A percentile compares a stretch with the other conserved stretches of the same genome.
phyloP scores from a whole-genome alignment of 768 basidiomycete genomes.

The Pulveroboletus sp. region DNA sequence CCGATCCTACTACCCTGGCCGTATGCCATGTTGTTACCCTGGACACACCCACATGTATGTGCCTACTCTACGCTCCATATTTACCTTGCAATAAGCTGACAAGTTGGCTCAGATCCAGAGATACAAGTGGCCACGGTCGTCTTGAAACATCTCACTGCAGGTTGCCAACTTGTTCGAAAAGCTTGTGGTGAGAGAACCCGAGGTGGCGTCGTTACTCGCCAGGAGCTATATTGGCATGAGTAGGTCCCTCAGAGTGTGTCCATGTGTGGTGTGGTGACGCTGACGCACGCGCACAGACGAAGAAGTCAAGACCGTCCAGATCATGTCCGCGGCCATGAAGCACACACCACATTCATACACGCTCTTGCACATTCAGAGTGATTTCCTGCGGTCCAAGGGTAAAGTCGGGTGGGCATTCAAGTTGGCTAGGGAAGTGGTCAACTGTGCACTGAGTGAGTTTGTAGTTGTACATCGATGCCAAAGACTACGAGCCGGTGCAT shows the following conservation, averaged over 20 bases:
- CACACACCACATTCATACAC: constrained; percentile 91
- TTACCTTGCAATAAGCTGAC: constrained; percentile 81
- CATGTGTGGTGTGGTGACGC: neutral
- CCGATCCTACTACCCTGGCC: no score
- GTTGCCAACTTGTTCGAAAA: constrained; percentile 96
- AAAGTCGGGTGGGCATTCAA: constrained; percentile 87
- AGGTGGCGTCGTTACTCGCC: constrained; percentile 85
- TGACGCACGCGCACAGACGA: constrained; percentile 61
- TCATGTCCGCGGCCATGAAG: constrained; percentile 81
- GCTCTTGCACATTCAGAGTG: constrained; percentile 90
- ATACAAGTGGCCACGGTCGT: constrained; percentile 97
- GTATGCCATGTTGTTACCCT: no score
- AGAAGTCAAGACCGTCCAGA: constrained; percentile 96
- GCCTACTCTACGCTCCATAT: no score
- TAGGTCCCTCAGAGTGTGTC: constrained; percentile 47
- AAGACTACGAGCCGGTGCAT: constrained; percentile 71
- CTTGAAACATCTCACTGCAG: constrained; percentile 92
- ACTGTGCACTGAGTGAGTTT: constrained; percentile 97
- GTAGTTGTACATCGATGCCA: constrained; percentile 92
- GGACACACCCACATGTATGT: no score
- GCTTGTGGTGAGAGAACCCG: constrained; percentile 78
- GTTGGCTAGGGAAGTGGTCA: constrained; percentile 91
- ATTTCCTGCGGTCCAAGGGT: constrained; percentile 86
- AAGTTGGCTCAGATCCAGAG: constrained; percentile 97
- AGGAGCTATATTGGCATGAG: constrained; percentile 96